phyloP scores from a whole-genome alignment of 768 basidiomycete species.

The Panellus pusillus region DNA sequence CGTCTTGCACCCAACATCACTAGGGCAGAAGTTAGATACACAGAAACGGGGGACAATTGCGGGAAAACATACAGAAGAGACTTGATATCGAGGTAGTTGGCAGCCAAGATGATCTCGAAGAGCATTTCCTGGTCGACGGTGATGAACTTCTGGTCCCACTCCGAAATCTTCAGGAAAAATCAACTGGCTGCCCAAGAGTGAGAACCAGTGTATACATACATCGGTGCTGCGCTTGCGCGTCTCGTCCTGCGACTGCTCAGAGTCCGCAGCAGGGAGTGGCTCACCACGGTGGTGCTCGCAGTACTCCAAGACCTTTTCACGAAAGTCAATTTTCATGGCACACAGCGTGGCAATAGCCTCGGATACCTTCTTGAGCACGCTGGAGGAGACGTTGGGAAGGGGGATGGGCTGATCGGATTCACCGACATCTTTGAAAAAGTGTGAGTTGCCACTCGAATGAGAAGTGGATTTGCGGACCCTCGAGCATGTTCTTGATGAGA shows the following conservation, averaged over 20 bases:
- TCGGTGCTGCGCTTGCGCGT: constrained; percentile 91
- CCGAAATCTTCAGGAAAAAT: constrained; percentile 69
- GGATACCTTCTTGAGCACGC: constrained; percentile 90
- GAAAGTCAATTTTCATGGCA: constrained; percentile 6
- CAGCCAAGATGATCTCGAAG: constrained; percentile 98
- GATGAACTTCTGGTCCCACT: constrained; percentile 99
- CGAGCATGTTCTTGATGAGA: constrained; percentile 99
- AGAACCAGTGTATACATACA: no score
- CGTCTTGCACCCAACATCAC: constrained; percentile 97
- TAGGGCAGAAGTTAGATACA: constrained; percentile 30
- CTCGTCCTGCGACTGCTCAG: constrained; percentile 85
- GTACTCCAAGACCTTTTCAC: constrained; percentile 87
- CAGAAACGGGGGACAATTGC: not conserved
- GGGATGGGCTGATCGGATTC: constrained; percentile 95
- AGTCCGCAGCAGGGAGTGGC: constrained; percentile 85
- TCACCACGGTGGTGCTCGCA: constrained; percentile 99
- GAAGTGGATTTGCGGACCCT: constrained; percentile 56
- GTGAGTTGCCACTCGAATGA: constrained; percentile 12
- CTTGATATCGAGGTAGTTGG: constrained; percentile 99
- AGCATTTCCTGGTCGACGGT: constrained; percentile 99
- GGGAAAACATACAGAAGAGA: constrained; percentile 76
- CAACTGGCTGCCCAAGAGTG: no score
- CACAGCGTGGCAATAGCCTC: not conserved
- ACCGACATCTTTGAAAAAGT: constrained; percentile 69
- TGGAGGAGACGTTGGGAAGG: constrained; percentile 89